Conservation (phyloP, 768 basidiomycete species). For the Collybiopsis confluens region DNA sequence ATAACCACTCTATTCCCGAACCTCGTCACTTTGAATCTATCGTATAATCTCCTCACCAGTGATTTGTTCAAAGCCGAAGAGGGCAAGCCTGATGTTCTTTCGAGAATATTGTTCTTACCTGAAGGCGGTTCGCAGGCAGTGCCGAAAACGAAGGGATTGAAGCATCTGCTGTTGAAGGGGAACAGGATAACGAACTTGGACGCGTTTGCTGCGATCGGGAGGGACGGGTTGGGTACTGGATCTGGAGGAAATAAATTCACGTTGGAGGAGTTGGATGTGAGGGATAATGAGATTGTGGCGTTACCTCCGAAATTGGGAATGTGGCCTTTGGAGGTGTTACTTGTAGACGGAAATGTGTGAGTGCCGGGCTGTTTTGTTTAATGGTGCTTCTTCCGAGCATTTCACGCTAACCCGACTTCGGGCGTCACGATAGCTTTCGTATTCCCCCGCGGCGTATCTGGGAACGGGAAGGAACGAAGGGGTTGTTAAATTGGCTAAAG, state of each 20-base stretch:
- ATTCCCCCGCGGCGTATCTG: constrained; percentile 77
- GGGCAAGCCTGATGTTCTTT: constrained; percentile 25
- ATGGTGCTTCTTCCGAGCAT: neutral
- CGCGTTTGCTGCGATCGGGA: constrained; percentile 54
- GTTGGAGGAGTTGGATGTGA: constrained; percentile 76
- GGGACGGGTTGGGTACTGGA: constrained; percentile 84
- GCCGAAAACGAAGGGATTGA: constrained; percentile 54
- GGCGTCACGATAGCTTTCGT: too few species aligned
- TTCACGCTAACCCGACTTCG: too few species aligned
- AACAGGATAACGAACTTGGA: constrained; percentile 61
- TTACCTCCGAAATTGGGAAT: constrained; percentile 68
- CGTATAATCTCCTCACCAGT: constrained; percentile 67
- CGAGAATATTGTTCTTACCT: constrained; percentile 40
- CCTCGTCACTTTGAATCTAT: constrained; percentile 64
- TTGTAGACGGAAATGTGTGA: constrained; percentile 83
- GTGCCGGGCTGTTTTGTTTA: constrained; percentile 21
- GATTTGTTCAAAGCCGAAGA: constrained; percentile 41
- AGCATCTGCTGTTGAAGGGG: constrained; percentile 63
- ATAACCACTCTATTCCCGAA: constrained; percentile 68
- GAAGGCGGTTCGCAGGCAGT: constrained; percentile 28
- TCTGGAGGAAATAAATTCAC: constrained; percentile 73
- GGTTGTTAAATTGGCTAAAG: constrained; percentile 72
- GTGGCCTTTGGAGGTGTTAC: constrained; percentile 72
- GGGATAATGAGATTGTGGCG: constrained; percentile 76
- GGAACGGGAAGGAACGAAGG: constrained; percentile 85